A percentile compares a stretch with the other conserved stretches of the same genome.
These are phyloP conservation scores for Phytophthora foliorum DNA, from an alignment of 352 stramenopile species.

Conservation along the genomic window DNA sequence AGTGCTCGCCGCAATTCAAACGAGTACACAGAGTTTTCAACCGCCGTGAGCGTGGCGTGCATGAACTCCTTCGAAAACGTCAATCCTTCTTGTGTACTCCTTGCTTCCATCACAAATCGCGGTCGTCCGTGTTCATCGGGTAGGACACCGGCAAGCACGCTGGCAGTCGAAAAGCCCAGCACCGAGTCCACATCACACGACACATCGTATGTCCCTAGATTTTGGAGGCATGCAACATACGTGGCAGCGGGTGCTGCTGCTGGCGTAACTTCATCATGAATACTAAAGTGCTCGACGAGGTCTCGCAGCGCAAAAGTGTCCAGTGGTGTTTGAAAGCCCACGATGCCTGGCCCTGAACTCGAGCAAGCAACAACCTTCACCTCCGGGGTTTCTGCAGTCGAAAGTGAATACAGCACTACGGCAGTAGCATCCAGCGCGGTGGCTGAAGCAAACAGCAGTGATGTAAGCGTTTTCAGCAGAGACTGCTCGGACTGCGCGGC, in stretches of 20 bases:
- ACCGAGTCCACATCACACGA: conserved; percentile 58
- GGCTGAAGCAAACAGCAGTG: conserved; percentile 48
- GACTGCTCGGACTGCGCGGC: conserved; percentile 51
- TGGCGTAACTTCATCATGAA: conserved; percentile 16
- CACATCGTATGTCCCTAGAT: conserved; percentile 47
- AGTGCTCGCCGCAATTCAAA: conserved; percentile 66
- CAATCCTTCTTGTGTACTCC: conserved; percentile 49
- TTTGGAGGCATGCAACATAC: conserved; percentile 61
- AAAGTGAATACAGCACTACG: conserved; percentile 67
- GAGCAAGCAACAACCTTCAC: conserved; percentile 68
- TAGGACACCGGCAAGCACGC: conserved; percentile 46
- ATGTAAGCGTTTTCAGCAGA: conserved; percentile 55
- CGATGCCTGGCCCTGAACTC: conserved; percentile 39
- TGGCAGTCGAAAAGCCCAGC: conserved; percentile 32
- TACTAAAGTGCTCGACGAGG: conserved; percentile 42
- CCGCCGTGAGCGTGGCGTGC: conserved; percentile 54
- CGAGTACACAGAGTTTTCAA: conserved; percentile 77
- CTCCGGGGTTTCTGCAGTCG: conserved; percentile 33
- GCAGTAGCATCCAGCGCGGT: conserved; percentile 55
- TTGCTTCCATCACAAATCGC: conserved; percentile 71
- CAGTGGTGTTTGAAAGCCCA: conserved; percentile 60
- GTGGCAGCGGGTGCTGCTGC: conserved; percentile 28
- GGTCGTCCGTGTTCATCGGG: conserved; percentile 58
- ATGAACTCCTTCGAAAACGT: conserved; percentile 69
- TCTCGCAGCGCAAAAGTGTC: conserved; percentile 61